phyloP scores from a whole-genome alignment of 345 rosid genomes.

The Capsella bursapastoris region DNA sequence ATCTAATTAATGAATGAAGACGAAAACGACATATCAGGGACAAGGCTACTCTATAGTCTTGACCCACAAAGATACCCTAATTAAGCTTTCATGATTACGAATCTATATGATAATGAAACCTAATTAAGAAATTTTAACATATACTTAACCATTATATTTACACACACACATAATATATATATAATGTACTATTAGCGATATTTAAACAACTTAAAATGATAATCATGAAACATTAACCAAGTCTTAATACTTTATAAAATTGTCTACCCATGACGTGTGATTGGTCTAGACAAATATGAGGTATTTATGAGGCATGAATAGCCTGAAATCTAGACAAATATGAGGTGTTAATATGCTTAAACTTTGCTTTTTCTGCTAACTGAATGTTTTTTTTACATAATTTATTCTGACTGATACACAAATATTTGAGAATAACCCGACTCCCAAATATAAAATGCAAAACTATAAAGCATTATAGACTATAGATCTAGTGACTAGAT shows the following conservation, averaged over 20 bases:
- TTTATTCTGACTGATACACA: neutral
- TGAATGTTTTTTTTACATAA: neutral
- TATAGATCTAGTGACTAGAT: neutral
- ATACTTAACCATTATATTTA: constrained; percentile 9
- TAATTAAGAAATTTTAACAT: constrained; percentile 1
- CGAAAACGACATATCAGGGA: constrained; percentile 8
- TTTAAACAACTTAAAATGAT: neutral
- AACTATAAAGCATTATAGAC: neutral
- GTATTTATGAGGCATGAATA: neutral
- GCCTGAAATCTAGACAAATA: neutral
- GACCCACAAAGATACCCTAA: constrained; percentile 32
- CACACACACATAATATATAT: too few species aligned
- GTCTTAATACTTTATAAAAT: neutral
- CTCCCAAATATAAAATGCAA: neutral
- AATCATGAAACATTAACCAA: neutral
- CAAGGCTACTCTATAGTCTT: constrained; percentile 18
- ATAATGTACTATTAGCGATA: neutral
- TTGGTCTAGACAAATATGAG: neutral
- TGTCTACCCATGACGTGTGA: neutral
- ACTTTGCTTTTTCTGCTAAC: neutral
- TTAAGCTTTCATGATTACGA: constrained; percentile 38
- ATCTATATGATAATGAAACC: constrained; percentile 33
- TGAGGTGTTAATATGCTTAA: too few species aligned
- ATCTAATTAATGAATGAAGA: constrained; percentile 3
- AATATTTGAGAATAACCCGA: neutral